Percentiles rank a stretch among this genome's conserved stretches.
These are phyloP conservation scores for Clohesyomyces aquaticus DNA, from an alignment of 495 filamentous ascomycete genomes.

Conservation along the genomic window DNA sequence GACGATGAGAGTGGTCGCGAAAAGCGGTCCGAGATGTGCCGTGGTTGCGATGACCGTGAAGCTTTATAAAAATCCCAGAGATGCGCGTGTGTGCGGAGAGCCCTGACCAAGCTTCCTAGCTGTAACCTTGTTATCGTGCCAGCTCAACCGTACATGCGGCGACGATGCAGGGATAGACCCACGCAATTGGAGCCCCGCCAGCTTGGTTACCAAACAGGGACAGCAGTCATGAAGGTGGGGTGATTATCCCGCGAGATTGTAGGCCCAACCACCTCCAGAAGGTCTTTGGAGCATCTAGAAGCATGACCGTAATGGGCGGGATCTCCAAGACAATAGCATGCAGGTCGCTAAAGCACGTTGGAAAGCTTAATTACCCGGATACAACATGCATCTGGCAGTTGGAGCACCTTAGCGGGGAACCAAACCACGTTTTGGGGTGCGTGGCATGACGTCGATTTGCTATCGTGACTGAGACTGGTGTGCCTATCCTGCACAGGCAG, in stretches of 20 bases:
- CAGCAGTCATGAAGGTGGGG: not conserved
- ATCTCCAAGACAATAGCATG: not conserved
- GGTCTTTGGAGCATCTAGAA: not conserved
- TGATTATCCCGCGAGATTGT: not conserved
- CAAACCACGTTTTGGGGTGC: not conserved
- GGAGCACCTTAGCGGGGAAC: not conserved
- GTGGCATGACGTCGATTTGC: no score
- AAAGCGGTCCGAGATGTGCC: not conserved
- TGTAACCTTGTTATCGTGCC: slow-evolving; percentile 4
- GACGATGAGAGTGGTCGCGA: not conserved
- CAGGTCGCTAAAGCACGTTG: not conserved
- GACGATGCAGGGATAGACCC: not conserved
- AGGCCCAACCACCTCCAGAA: not conserved
- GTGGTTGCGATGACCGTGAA: not conserved
- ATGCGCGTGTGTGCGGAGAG: not conserved
- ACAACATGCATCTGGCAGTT: slow-evolving; percentile 4
- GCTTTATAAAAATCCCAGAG: not conserved
- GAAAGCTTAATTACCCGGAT: slow-evolving; percentile 5
- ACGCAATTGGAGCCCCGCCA: not conserved
- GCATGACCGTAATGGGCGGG: not conserved
- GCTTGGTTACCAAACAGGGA: not conserved
- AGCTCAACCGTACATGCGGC: not conserved
- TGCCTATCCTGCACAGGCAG: no score
- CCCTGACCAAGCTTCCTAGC: not conserved
- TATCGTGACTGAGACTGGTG: no score